Base-by-base conservation (phyloP, 306 rosid species). In the Inga leiocalycina region DNA sequence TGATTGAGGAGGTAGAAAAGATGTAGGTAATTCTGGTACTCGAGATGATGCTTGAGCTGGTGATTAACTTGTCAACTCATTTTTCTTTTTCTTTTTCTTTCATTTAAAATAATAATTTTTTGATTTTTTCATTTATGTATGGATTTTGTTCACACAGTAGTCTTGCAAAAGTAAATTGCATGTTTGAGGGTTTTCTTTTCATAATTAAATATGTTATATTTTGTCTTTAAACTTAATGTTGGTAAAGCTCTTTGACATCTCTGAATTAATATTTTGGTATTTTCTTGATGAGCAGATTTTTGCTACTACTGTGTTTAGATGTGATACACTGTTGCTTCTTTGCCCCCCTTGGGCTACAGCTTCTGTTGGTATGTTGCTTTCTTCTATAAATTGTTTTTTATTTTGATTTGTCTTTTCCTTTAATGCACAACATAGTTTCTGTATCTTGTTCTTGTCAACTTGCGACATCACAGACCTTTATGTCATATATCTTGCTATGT, bases 241-340 rank as follows among this genome's bases (percentile, higher is more conserved):
- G 8, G 12, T 67, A 71, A 35, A 62, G 16, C 66, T 70, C 56
- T 66, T 70, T 8, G 22, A 19, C 67, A 77, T 68, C 64, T 81
- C 71, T 78, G 46, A 83, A 56, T 71, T 78, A 79, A 74, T 78
- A 65, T 78, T 59, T 77, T 80, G 52, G 43, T 30, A 30, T 72
- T 80, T 75, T 52, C 85, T 57, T 77, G 79, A 75, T 89, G 64
- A 56, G 87, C 96, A 95, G 98, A 89, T 95, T 81, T 95, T 92
- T 82, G 94, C 98, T 80, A 92, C 98, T 8, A 67, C 85, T 78
- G 76, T 85, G 83, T 90, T 95, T 86, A 90, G 98, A 91, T 95
- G 98, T 89, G 98, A 95, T 88, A 87, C 88, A 82, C 82, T 95
- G 82, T 82, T 95, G 84, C 97, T 95, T 89, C 93, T 95, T 84